A percentile compares a stretch with the other conserved stretches of the same genome.
These are phyloP conservation scores for Alternaria ventricosa DNA, from an alignment of 2,329 filamentous ascomycete genomes.

Conservation along the genomic window DNA sequence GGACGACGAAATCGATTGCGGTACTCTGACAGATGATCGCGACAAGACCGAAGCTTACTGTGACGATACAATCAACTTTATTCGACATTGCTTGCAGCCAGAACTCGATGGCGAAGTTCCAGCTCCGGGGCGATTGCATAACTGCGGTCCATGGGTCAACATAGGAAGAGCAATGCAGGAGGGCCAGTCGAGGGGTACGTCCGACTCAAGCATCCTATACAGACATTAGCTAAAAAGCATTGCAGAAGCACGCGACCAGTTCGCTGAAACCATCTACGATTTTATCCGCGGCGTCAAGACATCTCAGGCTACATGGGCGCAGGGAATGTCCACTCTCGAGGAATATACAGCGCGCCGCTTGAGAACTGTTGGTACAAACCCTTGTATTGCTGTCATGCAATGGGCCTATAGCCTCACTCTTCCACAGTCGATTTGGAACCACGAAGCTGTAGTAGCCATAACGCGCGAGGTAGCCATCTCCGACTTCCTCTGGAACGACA, in stretches of 20 bases:
- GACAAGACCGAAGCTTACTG: constrained; percentile 17
- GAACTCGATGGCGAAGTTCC: constrained; percentile 8
- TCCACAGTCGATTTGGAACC: constrained; percentile 8
- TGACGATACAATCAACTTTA: constrained; percentile 11
- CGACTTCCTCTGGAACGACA: constrained; percentile 17
- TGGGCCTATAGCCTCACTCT: constrained; percentile 12
- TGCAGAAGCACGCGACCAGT: constrained; percentile 12
- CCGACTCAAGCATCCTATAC: too few relatives aligned
- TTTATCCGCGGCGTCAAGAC: constrained; percentile 8
- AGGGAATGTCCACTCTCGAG: constrained; percentile 9
- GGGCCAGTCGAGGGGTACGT: constrained; percentile 11
- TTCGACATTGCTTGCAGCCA: constrained; percentile 11
- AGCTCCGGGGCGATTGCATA: constrained; percentile 13
- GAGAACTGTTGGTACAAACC: constrained; percentile 10
- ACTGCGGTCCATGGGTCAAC: constrained; percentile 12
- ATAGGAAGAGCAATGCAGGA: constrained; percentile 15
- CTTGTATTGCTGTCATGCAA: constrained; percentile 9
- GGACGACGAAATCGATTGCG: constrained; percentile 19
- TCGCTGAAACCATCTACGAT: constrained; percentile 13
- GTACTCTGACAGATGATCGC: constrained; percentile 10
- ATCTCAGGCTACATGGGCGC: constrained; percentile 13
- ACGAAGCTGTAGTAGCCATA: constrained; percentile 9
- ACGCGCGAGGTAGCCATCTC: constrained; percentile 12
- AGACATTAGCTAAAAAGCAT: not conserved
- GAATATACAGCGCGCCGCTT: constrained; percentile 12